These are phyloP conservation scores for Fraxinus pennsylvanica DNA, from an alignment of 257 asterid species.

Conservation along the genomic window DNA sequence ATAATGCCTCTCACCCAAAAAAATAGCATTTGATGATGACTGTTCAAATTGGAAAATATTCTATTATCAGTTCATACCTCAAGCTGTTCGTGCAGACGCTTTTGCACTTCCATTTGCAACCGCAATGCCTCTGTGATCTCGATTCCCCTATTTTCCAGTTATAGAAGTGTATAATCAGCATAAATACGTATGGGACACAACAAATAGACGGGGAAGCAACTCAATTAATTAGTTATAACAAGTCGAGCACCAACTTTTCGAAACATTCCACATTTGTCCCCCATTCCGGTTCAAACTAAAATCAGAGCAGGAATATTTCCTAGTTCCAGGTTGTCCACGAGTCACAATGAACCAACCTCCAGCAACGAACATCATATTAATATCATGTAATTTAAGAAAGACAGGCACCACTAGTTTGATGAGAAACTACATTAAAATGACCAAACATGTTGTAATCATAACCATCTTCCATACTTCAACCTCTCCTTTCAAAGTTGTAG, in stretches of 20 bases:
- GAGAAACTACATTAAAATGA: background rate
- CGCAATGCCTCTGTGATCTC: constrained; percentile 93
- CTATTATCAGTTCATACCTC: constrained; percentile 55
- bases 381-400: background rate
- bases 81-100: constrained; percentile 93
- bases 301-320: background rate
- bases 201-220: background rate
- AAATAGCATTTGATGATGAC: background rate
- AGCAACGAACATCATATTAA: background rate
- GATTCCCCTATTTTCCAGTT: constrained; percentile 57
- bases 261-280: background rate
- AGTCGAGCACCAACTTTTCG: background rate
- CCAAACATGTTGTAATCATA: background rate
- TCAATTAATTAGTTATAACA: constrained; percentile 8
- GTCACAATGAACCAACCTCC: background rate
- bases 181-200: background rate
- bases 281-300: background rate
- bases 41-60: background rate
- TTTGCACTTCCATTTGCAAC: constrained; percentile 91
- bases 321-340: background rate
- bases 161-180: constrained; percentile 24
- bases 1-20: background rate
- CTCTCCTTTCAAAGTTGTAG: background rate
- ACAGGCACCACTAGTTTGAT: background rate
- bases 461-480: background rate